phyloP scores from a whole-genome alignment of 108 stramenopile genomes.

The Epipyxis sp. region DNA sequence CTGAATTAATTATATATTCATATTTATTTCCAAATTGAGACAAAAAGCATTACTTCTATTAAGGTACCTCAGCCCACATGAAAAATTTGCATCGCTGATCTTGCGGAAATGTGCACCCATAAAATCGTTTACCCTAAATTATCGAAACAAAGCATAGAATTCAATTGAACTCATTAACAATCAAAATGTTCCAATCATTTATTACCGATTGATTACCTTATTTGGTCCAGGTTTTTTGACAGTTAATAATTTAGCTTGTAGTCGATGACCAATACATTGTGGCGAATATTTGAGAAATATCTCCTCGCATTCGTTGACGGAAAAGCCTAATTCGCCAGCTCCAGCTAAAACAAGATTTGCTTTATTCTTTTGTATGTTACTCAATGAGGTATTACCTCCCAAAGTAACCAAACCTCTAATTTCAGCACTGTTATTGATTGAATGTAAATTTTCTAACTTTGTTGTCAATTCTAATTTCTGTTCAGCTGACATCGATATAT shows the following conservation, averaged over 20 bases:
- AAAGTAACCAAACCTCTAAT: background rate
- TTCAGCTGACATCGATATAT: conserved; percentile 9
- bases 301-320: no score
- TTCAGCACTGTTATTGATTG: background rate
- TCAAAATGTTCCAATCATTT: no score
- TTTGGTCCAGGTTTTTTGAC: background rate
- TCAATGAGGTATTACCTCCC: no score
- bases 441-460: no score
- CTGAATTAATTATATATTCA: background rate
- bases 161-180: no score
- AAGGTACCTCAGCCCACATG: conserved; percentile 14
- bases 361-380: background rate
- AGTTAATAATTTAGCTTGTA: background rate
- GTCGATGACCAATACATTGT: background rate
- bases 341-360: background rate
- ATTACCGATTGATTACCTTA: no score
- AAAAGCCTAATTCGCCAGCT: background rate
- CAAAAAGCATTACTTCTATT: background rate
- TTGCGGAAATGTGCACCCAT: background rate
- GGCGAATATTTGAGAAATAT: conserved; percentile 4
- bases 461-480: no score
- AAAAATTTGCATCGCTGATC: conserved; percentile 23
- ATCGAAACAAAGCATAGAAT: no score
- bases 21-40: background rate
- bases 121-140: conserved; percentile 1